Conservation (phyloP, 1,284 basidiomycete species). For the Pseudozyma sp. region DNA sequence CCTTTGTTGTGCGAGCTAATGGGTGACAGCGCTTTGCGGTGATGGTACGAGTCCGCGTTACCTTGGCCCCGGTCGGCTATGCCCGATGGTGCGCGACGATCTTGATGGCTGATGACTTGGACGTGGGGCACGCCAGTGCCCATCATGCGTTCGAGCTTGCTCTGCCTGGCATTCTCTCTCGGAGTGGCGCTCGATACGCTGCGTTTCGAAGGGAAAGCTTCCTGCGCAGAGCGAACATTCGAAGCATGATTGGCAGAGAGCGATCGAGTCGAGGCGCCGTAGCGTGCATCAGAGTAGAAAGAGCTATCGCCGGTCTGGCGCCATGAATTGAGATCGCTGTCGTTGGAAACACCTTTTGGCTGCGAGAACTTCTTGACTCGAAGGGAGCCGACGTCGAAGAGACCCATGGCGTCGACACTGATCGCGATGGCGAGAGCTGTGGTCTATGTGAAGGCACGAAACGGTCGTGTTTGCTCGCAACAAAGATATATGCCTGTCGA, state of each 20-base stretch:
- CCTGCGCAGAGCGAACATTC: background rate
- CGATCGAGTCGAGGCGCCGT: constrained; percentile 27
- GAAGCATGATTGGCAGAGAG: constrained; percentile 35
- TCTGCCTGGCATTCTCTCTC: constrained; percentile 27
- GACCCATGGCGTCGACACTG: constrained; percentile 25
- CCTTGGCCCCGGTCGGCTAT: constrained; percentile 6
- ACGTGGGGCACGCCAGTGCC: constrained; percentile 46
- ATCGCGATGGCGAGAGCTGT: background rate
- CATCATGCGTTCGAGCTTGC: constrained; percentile 61
- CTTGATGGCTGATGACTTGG: constrained; percentile 35
- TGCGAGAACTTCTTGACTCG: constrained; percentile 27
- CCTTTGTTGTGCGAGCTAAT: constrained; percentile 10
- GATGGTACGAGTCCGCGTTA: constrained; percentile 18
- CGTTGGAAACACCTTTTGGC: constrained; percentile 13
- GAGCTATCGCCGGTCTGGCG: constrained; percentile 22
- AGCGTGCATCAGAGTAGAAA: constrained; percentile 17
- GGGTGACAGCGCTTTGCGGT: constrained; percentile 9
- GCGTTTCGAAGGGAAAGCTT: constrained; percentile 15
- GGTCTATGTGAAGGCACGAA: background rate
- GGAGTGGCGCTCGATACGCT: constrained; percentile 29
- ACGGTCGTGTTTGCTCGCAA: too few species aligned
- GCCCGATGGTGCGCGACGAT: constrained; percentile 21
- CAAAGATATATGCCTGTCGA: too few species aligned
- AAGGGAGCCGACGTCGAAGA: constrained; percentile 47
- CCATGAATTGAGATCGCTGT: constrained; percentile 11